These are phyloP conservation scores for Solanum infundibuliforme DNA, from an alignment of 257 asterid genomes.

Conservation along the genomic window DNA sequence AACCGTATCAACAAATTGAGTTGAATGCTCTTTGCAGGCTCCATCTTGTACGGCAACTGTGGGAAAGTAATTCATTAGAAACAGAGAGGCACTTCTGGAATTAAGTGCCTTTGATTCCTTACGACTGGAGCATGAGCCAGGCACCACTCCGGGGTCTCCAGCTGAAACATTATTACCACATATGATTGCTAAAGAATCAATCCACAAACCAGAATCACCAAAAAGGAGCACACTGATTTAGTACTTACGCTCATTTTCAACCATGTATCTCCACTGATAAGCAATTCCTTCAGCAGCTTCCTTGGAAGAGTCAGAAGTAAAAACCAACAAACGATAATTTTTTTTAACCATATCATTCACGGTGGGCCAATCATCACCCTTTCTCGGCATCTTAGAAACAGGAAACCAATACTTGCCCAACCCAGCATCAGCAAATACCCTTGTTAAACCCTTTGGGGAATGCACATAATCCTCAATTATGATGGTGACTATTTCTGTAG, in stretches of 20 bases:
- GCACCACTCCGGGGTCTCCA: conserved; percentile 80
- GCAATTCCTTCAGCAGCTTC: conserved; percentile 87
- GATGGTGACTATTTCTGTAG: conserved; percentile 79
- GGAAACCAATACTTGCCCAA: conserved; percentile 90
- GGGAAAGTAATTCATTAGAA: conserved; percentile 81
- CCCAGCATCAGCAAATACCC: conserved; percentile 69
- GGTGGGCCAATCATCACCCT: conserved; percentile 86
- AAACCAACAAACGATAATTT: conserved; percentile 71
- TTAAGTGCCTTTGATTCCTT: conserved; percentile 85
- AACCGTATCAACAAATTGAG: conserved; percentile 53
- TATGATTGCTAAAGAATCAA: conserved; percentile 6
- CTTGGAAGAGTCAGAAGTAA: conserved; percentile 89
- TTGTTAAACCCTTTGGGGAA: conserved; percentile 73
- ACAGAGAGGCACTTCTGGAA: conserved; percentile 64
- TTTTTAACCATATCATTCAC: conserved; percentile 57
- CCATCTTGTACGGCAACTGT: conserved; percentile 82
- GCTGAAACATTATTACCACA: conserved; percentile 42
- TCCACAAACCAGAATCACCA: conserved; percentile 8
- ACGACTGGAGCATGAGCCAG: conserved; percentile 73
- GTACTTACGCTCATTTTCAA: conserved; percentile 80
- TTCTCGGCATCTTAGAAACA: conserved; percentile 78
- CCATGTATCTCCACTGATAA: conserved; percentile 94
- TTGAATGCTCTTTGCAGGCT: conserved; percentile 89
- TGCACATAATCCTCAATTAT: conserved; percentile 93
- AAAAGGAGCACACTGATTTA: neutral